Conservation (phyloP, 2,329 filamentous ascomycete species). For the Fusarium liriodendri region DNA sequence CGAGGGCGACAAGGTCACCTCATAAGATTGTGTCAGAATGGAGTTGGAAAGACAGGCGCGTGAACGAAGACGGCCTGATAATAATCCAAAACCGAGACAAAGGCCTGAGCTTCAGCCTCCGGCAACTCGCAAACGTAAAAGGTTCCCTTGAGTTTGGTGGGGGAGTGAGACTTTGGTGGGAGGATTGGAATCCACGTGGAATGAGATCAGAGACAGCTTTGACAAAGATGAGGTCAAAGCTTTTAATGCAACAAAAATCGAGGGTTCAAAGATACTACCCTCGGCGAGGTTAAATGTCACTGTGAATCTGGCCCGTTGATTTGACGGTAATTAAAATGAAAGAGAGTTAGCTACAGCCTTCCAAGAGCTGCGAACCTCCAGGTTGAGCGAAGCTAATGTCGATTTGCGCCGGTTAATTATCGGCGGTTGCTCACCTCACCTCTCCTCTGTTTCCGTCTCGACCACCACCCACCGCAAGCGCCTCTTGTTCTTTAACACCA, state of each 20-base stretch:
- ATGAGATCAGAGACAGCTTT: constrained; percentile 14
- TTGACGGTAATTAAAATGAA: neutral
- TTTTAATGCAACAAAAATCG: constrained; percentile 1
- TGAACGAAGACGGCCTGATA: neutral
- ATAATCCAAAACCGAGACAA: neutral
- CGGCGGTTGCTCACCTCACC: constrained; percentile 35
- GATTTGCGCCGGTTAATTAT: constrained; percentile 46
- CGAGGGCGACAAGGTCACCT: constrained; percentile 20
- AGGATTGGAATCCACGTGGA: constrained; percentile 27
- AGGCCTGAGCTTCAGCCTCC: constrained; percentile 9
- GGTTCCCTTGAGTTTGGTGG: constrained; percentile 20
- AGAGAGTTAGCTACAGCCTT: neutral
- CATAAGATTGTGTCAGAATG: constrained; percentile 4
- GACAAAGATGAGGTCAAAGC: constrained; percentile 11
- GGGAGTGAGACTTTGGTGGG: constrained; percentile 24
- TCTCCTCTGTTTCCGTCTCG: constrained; percentile 27
- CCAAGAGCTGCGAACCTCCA: neutral
- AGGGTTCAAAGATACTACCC: neutral
- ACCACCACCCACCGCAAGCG: constrained; percentile 3
- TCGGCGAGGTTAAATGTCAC: neutral
- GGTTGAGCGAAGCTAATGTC: neutral
- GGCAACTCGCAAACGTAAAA: neutral
- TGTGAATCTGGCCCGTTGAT: neutral
- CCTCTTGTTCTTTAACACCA: constrained; percentile 16
- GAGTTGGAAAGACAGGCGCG: neutral